phyloP scores from a whole-genome alignment of 176 grass and related monocot species.

The Oryza brachyantha region DNA sequence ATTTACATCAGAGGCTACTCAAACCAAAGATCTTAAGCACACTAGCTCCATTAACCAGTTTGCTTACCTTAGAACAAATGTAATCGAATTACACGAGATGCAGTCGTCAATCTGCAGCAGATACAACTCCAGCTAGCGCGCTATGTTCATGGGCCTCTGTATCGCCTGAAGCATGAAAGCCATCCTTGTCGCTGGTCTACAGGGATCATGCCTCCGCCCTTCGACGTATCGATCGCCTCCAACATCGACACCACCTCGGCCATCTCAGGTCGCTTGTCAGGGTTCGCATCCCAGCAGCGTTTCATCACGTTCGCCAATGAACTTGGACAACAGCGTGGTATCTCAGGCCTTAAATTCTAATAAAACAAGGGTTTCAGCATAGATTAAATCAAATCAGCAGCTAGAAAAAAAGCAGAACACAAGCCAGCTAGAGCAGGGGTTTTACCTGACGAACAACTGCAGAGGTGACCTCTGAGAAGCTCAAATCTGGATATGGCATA shows the following conservation, averaged over 20 bases:
- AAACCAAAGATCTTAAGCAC: constrained; percentile 14
- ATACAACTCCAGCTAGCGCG: background rate
- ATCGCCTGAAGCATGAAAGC: constrained; percentile 57
- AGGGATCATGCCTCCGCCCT: constrained; percentile 91
- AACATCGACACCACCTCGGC: constrained; percentile 75
- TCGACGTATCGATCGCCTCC: constrained; percentile 80
- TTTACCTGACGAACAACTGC: constrained; percentile 96
- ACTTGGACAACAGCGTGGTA: constrained; percentile 89
- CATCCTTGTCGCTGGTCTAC: constrained; percentile 68
- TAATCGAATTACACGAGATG: constrained; percentile 27
- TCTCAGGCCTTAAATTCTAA: constrained; percentile 94
- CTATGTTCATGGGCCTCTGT: constrained; percentile 58
- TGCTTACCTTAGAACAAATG: constrained; percentile 25
- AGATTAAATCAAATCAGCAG: background rate
- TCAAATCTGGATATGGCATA: constrained; percentile 96
- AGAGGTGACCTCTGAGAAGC: constrained; percentile 84
- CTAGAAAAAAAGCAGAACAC: background rate
- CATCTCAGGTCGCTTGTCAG: constrained; percentile 89
- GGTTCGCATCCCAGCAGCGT: constrained; percentile 84
- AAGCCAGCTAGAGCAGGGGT: background rate
- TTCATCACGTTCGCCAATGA: constrained; percentile 83
- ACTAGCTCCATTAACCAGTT: constrained; percentile 41
- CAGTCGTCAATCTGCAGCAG: constrained; percentile 3
- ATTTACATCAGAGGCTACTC: constrained; percentile 41
- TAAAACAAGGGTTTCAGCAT: background rate